phyloP scores from a whole-genome alignment of 2,329 filamentous ascomycete species.

The Colletotrichum agaves region DNA sequence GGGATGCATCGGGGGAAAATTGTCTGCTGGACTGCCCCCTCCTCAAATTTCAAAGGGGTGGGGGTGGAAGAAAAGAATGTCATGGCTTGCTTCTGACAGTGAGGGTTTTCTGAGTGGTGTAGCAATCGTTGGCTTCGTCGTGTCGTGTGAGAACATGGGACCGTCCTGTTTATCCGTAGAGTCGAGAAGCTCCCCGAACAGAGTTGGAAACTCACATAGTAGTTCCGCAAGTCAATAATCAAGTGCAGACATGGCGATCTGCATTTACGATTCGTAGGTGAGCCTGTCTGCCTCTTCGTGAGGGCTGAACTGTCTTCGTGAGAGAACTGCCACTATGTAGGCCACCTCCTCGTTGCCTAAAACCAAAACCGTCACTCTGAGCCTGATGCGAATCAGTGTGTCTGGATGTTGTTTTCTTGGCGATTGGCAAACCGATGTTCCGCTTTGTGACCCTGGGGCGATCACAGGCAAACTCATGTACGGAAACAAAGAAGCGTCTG shows the following conservation, averaged over 20 bases:
- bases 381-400: conserved; percentile 4
- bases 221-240: not conserved
- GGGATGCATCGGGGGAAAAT: conserved; percentile 39
- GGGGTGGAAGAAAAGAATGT: conserved; percentile 33
- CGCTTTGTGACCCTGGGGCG: not conserved
- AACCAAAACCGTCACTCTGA: conserved; percentile 1
- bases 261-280: not conserved
- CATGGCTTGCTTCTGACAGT: conserved; percentile 36
- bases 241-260: not conserved
- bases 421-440: not conserved
- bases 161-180: not conserved
- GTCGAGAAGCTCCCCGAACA: not conserved
- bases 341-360: not conserved
- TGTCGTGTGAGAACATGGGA: not conserved
- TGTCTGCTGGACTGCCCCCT: conserved; percentile 34
- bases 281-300: too few relatives aligned
- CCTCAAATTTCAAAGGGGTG: conserved; percentile 34
- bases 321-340: too few relatives aligned
- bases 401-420: not conserved
- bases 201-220: not conserved
- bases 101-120: conserved; percentile 11
- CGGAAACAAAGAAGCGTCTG: not conserved
- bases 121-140: conserved; percentile 4
- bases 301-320: too few relatives aligned
- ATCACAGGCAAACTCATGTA: not conserved